A percentile compares a stretch with the other conserved stretches of the same genome.
Evolutionary conservation across 345 rosid genomes (phyloP).

Genomic region (Citrus hindsii): DNA sequence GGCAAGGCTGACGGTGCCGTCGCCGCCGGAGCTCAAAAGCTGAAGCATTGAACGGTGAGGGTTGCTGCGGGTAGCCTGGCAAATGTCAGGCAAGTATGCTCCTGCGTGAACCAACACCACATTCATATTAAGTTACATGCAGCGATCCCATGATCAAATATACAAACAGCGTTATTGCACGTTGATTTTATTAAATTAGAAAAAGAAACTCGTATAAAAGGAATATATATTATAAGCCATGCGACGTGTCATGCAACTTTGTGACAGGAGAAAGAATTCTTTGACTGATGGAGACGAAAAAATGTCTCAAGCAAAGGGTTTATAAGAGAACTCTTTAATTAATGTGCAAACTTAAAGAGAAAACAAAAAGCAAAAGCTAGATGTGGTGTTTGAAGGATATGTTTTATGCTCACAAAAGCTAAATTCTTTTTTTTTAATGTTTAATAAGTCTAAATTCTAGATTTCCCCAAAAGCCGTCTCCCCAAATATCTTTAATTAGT

Average conservation of each 20-base stretch:
- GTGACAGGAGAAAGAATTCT: conserved; percentile 1
- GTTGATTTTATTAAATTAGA: background rate
- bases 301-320: background rate
- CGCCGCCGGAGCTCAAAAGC: conserved; percentile 59
- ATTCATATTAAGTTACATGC: background rate
- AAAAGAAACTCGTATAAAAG: background rate
- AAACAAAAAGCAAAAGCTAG: background rate
- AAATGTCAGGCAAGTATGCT: conserved; percentile 81
- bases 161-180: background rate
- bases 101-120: conserved; percentile 41
- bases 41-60: conserved; percentile 79
- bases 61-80: conserved; percentile 52
- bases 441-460: too few relatives aligned
- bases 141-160: background rate
- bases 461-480: background rate
- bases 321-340: too few relatives aligned
- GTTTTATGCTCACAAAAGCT: too few relatives aligned
- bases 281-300: conserved; percentile 23
- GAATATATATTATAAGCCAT: background rate
- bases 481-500: background rate
- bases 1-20: background rate
- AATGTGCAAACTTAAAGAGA: too few relatives aligned
- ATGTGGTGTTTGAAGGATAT: background rate
- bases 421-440: too few relatives aligned
- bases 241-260: background rate